Conservation (phyloP, 768 basidiomycete genomes). For the Chiua virens region DNA sequence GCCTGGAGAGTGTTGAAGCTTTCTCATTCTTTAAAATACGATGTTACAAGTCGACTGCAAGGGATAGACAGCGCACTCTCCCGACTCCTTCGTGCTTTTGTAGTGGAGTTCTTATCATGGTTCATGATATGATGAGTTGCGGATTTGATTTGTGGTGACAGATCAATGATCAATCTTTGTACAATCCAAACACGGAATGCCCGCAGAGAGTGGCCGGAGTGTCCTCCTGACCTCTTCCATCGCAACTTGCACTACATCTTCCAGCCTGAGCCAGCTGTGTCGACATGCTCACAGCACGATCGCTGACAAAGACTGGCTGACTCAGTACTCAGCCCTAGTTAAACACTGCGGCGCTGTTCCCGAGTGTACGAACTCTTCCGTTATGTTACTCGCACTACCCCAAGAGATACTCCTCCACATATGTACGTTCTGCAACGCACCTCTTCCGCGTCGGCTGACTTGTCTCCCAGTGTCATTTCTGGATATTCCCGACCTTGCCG, state of each 20-base stretch:
- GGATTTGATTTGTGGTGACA: neutral
- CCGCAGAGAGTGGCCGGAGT: too few species aligned
- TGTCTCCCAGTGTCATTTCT: slow-evolving; percentile 57
- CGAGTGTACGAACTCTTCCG: neutral
- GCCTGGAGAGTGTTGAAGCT: slow-evolving; percentile 9
- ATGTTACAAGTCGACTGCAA: slow-evolving; percentile 9
- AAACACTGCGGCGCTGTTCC: too few species aligned
- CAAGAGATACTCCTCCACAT: slow-evolving; percentile 61
- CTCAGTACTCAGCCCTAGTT: neutral
- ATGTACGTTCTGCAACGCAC: slow-evolving; percentile 39
- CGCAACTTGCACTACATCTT: neutral
- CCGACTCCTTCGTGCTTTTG: slow-evolving; percentile 7
- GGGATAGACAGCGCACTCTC: slow-evolving; percentile 16
- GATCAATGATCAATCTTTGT: too few species aligned
- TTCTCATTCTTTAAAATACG: slow-evolving; percentile 24
- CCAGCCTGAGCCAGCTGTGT: neutral
- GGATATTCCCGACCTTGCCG: slow-evolving; percentile 69
- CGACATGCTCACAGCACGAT: too few species aligned
- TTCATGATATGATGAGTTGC: too few species aligned
- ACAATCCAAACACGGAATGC: slow-evolving; percentile 5
- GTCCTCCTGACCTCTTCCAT: neutral
- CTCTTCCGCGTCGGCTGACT: neutral
- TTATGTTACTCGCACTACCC: slow-evolving; percentile 43
- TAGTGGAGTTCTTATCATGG: slow-evolving; percentile 1
- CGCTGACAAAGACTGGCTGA: slow-evolving; percentile 11